Evolutionary conservation across 208 protist species (phyloP).

Genomic region (Phytomonas francai): DNA sequence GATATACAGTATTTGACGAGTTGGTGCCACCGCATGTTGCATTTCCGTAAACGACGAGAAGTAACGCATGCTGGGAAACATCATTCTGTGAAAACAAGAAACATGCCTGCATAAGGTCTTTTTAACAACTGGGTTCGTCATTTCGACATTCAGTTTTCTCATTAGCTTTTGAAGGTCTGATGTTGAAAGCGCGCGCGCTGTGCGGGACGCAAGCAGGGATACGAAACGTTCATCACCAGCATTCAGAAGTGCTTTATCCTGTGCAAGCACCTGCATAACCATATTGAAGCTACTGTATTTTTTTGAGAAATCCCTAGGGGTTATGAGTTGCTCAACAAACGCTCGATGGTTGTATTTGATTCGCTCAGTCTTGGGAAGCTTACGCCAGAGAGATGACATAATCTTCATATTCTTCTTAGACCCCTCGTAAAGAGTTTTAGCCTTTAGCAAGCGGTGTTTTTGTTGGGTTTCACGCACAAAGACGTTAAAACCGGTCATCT

Average conservation of each 20-base stretch:
- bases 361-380: constrained; percentile 18
- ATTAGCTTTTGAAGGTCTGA: constrained; percentile 21
- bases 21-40: constrained; percentile 61
- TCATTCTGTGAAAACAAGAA: background rate
- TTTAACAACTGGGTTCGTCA: background rate
- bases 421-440: constrained; percentile 17
- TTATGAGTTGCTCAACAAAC: constrained; percentile 18
- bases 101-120: background rate
- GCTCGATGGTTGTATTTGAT: constrained; percentile 39
- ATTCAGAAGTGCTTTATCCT: constrained; percentile 20
- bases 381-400: constrained; percentile 32
- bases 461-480: constrained; percentile 36
- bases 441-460: constrained; percentile 20
- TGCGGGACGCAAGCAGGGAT: constrained; percentile 36
- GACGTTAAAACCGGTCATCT: constrained; percentile 60
- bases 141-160: constrained; percentile 17
- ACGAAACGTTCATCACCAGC: constrained; percentile 44
- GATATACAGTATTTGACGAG: constrained; percentile 36
- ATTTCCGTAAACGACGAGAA: constrained; percentile 81
- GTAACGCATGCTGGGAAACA: constrained; percentile 44
- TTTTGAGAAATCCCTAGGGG: constrained; percentile 21
- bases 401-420: constrained; percentile 37
- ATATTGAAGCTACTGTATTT: constrained; percentile 62
- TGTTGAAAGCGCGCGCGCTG: constrained; percentile 30
- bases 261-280: constrained; percentile 46